phyloP scores from a whole-genome alignment of 2,329 filamentous ascomycete species.

The Diaporthe caulivora region DNA sequence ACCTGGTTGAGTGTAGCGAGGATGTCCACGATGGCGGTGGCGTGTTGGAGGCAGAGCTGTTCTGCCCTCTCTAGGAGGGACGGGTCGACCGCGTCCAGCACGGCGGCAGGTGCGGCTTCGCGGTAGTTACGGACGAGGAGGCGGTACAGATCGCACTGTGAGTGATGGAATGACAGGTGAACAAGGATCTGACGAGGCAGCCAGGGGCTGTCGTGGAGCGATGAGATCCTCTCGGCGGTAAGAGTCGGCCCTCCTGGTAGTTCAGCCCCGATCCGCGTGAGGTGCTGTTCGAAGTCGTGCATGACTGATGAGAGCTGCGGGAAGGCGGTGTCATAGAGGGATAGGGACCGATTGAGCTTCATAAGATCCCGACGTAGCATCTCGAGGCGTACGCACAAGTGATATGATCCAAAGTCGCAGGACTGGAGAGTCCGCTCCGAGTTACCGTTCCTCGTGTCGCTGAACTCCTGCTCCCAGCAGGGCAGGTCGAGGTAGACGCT shows the following conservation, averaged over 20 bases:
- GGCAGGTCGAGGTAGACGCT: constrained; percentile 57
- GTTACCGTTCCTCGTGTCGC: not conserved
- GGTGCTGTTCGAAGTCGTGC: constrained; percentile 36
- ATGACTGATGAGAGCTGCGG: constrained; percentile 35
- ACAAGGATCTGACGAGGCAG: constrained; percentile 47
- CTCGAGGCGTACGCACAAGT: constrained; percentile 42
- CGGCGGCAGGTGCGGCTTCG: constrained; percentile 51
- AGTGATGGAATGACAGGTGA: constrained; percentile 55
- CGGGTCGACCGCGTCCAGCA: constrained; percentile 46
- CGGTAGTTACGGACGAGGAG: constrained; percentile 56
- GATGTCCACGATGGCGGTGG: constrained; percentile 39
- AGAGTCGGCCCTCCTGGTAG: constrained; percentile 29
- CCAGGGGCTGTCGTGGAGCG: constrained; percentile 40
- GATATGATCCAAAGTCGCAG: constrained; percentile 38
- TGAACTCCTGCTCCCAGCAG: constrained; percentile 58
- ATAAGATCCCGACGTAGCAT: constrained; percentile 42
- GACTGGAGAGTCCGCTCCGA: constrained; percentile 22
- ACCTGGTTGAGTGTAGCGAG: constrained; percentile 42
- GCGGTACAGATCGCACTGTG: constrained; percentile 58
- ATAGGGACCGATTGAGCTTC: constrained; percentile 39
- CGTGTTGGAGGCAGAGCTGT: constrained; percentile 36
- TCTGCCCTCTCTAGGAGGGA: constrained; percentile 48
- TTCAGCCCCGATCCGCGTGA: constrained; percentile 28
- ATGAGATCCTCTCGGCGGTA: constrained; percentile 24
- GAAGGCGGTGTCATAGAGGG: constrained; percentile 33